Base-by-base conservation (phyloP, 2,329 filamentous ascomycete genomes). In the Escovopsis sp. region DNA sequence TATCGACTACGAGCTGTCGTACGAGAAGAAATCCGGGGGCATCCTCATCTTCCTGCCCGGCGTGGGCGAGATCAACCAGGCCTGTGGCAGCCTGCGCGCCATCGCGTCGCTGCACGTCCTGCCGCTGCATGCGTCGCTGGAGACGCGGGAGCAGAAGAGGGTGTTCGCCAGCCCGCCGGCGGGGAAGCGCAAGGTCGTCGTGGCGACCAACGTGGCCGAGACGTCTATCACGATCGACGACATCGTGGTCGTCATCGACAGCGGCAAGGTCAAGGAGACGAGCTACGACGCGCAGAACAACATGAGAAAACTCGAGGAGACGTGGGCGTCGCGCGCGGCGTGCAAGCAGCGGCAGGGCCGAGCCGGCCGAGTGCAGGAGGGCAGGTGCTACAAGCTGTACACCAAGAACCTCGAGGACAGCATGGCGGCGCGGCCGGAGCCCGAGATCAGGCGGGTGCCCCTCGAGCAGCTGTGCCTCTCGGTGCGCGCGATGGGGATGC, bases 181-280 rank as follows among this genome's bases (percentile, higher is more conserved):
- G 3, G 87, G 87, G 0, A 88, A 85, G 61, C 74, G 91, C 31
- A 98, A 98, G 62, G 76, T 98, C 11, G 84, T 98, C 30, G 84
- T 89, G 7, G 85, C 91, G 1, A 98, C 91, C 36, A 98, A 98
- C 53, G 89, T 98, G 2, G 91, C 91, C 2, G 91, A 98, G 59
- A 98, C 91, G 0, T 96, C 91, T 2, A 96, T 98, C 57, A 98
- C 91, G 0, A 98, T 98, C 45, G 88, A 95, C 56, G 91, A 98
- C 56, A 84, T 98, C 41, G 84, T 96, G 2, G 89, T 85, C 2
- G 91, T 98, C 37, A 89, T 98, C 48, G 91, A 98, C 58, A 91
- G 83, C 10, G 91, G 91, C 25, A 80, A 86, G 41, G 91, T 98
- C 45, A 98, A 98, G 57, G 89, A 98, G 61, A 98, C 88, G 0